A percentile compares a stretch with the other conserved stretches of the same genome.
Conservation (phyloP, 139 green algal species). For the Yamagishiella unicocca region DNA sequence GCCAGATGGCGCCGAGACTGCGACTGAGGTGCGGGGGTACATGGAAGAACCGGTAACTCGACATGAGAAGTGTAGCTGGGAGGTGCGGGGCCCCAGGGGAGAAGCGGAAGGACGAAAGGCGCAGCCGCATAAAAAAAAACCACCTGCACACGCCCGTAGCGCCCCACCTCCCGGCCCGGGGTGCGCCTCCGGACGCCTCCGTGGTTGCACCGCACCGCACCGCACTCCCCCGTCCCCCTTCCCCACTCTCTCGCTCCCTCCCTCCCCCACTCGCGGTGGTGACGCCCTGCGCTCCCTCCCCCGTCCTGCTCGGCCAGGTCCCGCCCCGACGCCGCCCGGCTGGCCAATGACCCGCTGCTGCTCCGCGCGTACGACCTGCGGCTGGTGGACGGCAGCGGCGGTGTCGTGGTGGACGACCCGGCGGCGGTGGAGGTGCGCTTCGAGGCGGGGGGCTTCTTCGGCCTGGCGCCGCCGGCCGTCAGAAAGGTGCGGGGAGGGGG, state of each 20-base stretch:
- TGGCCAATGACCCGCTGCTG: slow-evolving; percentile 42
- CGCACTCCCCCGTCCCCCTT: neutral
- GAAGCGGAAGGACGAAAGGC: no score
- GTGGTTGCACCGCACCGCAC: no score
- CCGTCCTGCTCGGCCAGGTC: neutral
- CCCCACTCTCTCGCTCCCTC: neutral
- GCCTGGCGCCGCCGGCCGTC: neutral
- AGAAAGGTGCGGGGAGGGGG: slow-evolving; percentile 32
- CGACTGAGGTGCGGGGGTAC: slow-evolving; percentile 13
- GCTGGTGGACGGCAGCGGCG: slow-evolving; percentile 15
- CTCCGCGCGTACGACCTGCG: slow-evolving; percentile 49
- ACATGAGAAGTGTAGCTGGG: no score
- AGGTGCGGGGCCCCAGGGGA: no score
- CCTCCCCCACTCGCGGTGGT: neutral
- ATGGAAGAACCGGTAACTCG: neutral
- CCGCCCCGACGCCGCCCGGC: slow-evolving; percentile 49
- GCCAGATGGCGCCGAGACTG: slow-evolving; percentile 40
- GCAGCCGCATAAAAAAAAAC: no score
- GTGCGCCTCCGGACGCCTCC: no score
- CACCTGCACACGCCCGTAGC: no score
- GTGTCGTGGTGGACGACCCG: neutral
- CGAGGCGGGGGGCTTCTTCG: slow-evolving; percentile 46
- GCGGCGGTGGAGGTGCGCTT: slow-evolving; percentile 8
- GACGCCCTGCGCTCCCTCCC: neutral
- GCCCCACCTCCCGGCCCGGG: no score